Base-by-base conservation (phyloP, 768 basidiomycete genomes). In the Hydnomerulius pinastri region DNA sequence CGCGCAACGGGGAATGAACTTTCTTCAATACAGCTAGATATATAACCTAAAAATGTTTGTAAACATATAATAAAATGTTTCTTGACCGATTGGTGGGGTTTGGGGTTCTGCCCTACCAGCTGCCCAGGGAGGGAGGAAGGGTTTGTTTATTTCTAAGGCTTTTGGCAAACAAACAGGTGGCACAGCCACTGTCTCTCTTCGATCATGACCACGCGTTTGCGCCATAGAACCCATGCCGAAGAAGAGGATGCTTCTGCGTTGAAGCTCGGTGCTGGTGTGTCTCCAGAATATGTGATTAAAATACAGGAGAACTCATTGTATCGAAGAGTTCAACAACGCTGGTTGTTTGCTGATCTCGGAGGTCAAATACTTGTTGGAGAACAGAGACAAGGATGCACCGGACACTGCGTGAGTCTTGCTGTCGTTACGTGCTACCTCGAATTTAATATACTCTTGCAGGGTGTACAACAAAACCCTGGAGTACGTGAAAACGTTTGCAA, bases 401-500 rank as follows among this genome's bases (percentile, higher is more conserved):
- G 90, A 92, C 62, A 92, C 90, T 49, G 81, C 85, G 92, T 92
- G 63, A 52, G 86, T 74, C 15, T 11, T 47, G 17, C 40, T 15
- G 2, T 15, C 32, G 24, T 25, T 38, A 11, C 12, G n/a, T 3
- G n/a, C 12, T 21, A 37, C 5, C 9, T 4, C 12, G 27, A 36
- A 23, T 42, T 47, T 28, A 12, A 41, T 28, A 7, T 52, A n/a
- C 51, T 44, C 43, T 51, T 29, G 0, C 57, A 95, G 92, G 24
- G 92, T 96, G 11, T 96, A 92, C 69, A 93, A 92, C 70, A 95
- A 95, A 68, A 93, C 93, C 1, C 73, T 90, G 35, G 91, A 93
- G 60, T 95, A 95, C 62, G 92, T 95, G 56, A 88, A 89, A 67
- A 90, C 86, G 7, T 95, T 96, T 65, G 81, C 91, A 11, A 90